phyloP scores from a whole-genome alignment of 495 filamentous ascomycete species.

The Penicillium canescens region DNA sequence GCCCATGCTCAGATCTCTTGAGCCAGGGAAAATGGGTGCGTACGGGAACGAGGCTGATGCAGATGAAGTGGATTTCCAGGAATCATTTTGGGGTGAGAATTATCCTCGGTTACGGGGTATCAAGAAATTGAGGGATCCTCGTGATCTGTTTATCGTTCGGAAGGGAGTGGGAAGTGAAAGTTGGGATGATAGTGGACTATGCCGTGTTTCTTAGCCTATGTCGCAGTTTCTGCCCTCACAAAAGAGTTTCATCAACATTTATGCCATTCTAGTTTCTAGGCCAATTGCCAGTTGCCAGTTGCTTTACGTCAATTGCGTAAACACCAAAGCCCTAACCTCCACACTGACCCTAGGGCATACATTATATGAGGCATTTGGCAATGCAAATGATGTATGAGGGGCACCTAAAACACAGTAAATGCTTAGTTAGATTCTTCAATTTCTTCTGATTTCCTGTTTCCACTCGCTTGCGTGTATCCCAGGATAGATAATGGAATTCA shows the following conservation, averaged over 20 bases:
- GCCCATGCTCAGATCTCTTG: not conserved
- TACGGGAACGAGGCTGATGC: not conserved
- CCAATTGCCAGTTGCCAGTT: too few species aligned
- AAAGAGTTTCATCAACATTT: too few species aligned
- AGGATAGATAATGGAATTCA: not conserved
- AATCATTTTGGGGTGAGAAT: not conserved
- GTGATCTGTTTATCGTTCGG: constrained; percentile 1
- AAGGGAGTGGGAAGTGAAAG: constrained; percentile 5
- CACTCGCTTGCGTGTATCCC: not conserved
- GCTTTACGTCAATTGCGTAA: constrained; percentile 6
- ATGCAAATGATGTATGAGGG: constrained; percentile 18
- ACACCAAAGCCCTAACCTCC: constrained; percentile 21
- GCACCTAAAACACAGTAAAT: constrained; percentile 6
- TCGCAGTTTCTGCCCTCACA: too few species aligned
- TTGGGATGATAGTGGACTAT: constrained; percentile 9
- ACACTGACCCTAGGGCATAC: constrained; percentile 12
- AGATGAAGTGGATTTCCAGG: not conserved
- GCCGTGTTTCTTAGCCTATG: not conserved
- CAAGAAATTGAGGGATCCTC: not conserved
- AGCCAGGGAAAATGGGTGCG: not conserved
- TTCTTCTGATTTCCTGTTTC: not conserved
- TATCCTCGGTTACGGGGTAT: not conserved
- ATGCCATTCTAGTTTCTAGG: too few species aligned
- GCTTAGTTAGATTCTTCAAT: not conserved
- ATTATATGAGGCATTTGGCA: not conserved